Percentiles rank a stretch among this genome's conserved stretches.
Evolutionary conservation across 73 alveolate species (phyloP).

Genomic region (Paramecium primaurelia): DNA sequence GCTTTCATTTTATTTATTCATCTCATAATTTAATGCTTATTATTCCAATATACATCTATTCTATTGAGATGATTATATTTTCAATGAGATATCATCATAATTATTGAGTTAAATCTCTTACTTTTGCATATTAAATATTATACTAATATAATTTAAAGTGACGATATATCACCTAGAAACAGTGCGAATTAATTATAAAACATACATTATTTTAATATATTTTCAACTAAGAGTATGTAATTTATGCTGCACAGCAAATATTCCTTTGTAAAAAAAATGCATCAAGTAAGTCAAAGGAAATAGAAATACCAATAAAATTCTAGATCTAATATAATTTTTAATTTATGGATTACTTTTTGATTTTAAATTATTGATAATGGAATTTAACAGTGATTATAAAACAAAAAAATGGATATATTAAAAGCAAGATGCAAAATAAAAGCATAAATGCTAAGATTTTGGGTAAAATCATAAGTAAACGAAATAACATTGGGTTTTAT

Average conservation of each 20-base stretch:
- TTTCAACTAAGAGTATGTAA: background rate
- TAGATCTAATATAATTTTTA: background rate
- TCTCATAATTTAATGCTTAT: background rate
- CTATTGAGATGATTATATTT: background rate
- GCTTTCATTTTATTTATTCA: background rate
- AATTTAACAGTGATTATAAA: background rate
- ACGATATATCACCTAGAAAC: background rate
- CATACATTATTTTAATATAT: background rate
- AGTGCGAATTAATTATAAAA: background rate
- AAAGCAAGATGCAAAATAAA: background rate
- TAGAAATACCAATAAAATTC: background rate
- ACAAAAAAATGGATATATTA: background rate
- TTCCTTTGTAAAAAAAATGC: background rate
- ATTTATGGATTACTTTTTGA: background rate
- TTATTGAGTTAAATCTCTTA: background rate
- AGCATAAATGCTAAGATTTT: background rate
- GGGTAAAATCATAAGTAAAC: background rate
- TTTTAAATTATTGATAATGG: constrained; percentile 39
- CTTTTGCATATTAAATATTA: background rate
- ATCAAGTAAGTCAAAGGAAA: background rate
- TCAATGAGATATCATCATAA: background rate
- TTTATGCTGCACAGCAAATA: background rate
- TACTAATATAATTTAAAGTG: background rate
- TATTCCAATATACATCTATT: background rate
- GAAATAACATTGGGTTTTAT: background rate